Evolutionary conservation across 2,329 filamentous ascomycete genomes (phyloP).

Genomic region (Epichloe festucae): DNA sequence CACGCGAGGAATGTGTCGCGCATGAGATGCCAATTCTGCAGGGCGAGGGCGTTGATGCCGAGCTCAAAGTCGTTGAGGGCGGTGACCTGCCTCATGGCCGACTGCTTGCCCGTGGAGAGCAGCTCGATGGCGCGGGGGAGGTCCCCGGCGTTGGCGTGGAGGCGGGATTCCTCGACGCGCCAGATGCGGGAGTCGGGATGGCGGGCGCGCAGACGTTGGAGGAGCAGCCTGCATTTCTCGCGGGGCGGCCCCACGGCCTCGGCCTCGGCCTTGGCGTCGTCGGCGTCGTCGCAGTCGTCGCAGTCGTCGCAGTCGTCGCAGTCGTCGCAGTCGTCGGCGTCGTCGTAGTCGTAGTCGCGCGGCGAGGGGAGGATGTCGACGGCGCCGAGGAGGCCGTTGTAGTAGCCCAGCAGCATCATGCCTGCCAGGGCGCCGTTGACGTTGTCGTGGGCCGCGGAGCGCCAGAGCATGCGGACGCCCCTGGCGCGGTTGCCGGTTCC

Average conservation of each 20-base stretch:
- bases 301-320: slow-evolving; percentile 24
- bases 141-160: slow-evolving; percentile 53
- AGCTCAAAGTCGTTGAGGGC: slow-evolving; percentile 79
- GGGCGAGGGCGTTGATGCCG: slow-evolving; percentile 63
- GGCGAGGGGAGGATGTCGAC: slow-evolving; percentile 62
- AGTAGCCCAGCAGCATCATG: too few species aligned
- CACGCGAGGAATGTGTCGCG: slow-evolving; percentile 63
- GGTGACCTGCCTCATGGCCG: slow-evolving; percentile 76
- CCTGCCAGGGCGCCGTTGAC: slow-evolving; percentile 11
- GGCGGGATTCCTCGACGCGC: slow-evolving; percentile 76
- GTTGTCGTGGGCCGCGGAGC: slow-evolving; percentile 71
- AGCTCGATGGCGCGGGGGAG: slow-evolving; percentile 57
- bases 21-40: slow-evolving; percentile 64
- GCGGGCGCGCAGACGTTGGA: slow-evolving; percentile 59
- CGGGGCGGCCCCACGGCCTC: slow-evolving; percentile 60
- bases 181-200: slow-evolving; percentile 79
- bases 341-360: slow-evolving; percentile 22
- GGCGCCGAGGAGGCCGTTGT: slow-evolving; percentile 49
- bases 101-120: slow-evolving; percentile 44
- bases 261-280: slow-evolving; percentile 6
- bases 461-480: slow-evolving; percentile 80
- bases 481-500: slow-evolving; percentile 83
- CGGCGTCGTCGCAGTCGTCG: slow-evolving; percentile 30
- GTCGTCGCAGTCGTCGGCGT: slow-evolving; percentile 28
- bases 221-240: slow-evolving; percentile 50